Conservation (phyloP, 257 asterid species). For the Salvia rosmarinus region DNA sequence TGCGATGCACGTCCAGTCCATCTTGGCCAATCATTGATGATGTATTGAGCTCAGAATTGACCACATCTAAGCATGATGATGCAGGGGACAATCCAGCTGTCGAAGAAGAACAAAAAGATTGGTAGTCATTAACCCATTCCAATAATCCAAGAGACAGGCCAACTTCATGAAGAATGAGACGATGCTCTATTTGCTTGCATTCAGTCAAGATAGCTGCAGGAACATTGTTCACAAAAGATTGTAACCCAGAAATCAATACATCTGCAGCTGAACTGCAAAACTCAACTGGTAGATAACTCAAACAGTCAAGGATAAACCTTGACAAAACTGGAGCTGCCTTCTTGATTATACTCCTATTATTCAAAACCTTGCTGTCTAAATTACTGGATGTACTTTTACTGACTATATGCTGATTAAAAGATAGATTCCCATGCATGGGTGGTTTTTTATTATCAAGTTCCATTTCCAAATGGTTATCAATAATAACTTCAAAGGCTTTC, state of each 20-base stretch:
- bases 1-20: slow-evolving; percentile 20
- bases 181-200: slow-evolving; percentile 65
- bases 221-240: slow-evolving; percentile 66
- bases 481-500: slow-evolving; percentile 67
- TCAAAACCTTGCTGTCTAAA: slow-evolving; percentile 37
- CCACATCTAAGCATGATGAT: slow-evolving; percentile 46
- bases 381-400: slow-evolving; percentile 33
- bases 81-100: slow-evolving; percentile 42
- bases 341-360: slow-evolving; percentile 36
- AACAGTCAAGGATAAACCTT: slow-evolving; percentile 76
- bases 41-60: slow-evolving; percentile 34
- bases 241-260: slow-evolving; percentile 79
- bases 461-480: slow-evolving; percentile 47
- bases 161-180: slow-evolving; percentile 86
- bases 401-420: slow-evolving; percentile 36
- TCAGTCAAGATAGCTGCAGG: slow-evolving; percentile 69
- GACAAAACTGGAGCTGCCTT: slow-evolving; percentile 50
- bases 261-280: slow-evolving; percentile 82
- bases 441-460: slow-evolving; percentile 38
- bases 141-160: slow-evolving; percentile 82
- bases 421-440: slow-evolving; percentile 34
- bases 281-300: slow-evolving; percentile 80
- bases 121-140: slow-evolving; percentile 85
- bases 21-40: slow-evolving; percentile 38
- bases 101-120: slow-evolving; percentile 47